Evolutionary conservation across 768 basidiomycete genomes (phyloP), one percentile per base, ranked within the genome.

Genomic region (Mycena pura): DNA sequence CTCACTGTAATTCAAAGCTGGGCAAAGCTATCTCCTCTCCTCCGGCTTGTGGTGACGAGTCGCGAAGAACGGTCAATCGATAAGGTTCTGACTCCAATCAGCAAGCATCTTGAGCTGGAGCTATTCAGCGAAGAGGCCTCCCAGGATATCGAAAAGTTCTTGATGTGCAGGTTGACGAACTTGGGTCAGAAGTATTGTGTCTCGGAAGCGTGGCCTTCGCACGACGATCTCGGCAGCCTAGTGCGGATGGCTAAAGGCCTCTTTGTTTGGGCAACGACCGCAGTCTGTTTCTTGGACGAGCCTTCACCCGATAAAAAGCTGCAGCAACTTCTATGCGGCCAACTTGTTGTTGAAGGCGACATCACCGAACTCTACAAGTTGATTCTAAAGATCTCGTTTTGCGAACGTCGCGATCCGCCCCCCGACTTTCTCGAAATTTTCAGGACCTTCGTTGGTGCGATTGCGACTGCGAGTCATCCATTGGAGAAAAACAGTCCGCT

Each of bases 241-340:
- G 50, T 39, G 3, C 5, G 24, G 14, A 64, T 49, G 19, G 67
- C 71, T 0, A 44, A 54, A 0, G 70, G 70, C 3, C 55, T 72
- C 1, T 72, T 71, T 49, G 68, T 72, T 13, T 72, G 71, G 60
- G 70, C 71, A 0, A 15, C 68, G 39, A 71, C 71, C 0, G 62
- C 71, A 17, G 57, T 68, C 27, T 64, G 70, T 41, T 72, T 71
- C 29, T 53, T 72, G n/a, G 69, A 67, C 19, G 66, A 58, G 29
- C 58, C 58, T 1, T 2, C 40, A 10, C 63, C 63, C 1, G 51
- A 57, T 17, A 41, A 60, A 6, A 24, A 27, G 6, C 39, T 64
- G 25, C 17, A 44, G 5, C 28, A 25, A 21, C 46, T 64, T 13
- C 19, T 64, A 11, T 14, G 14, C 4, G 63, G 54, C 21, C 34